Evolutionary conservation across 768 basidiomycete genomes (phyloP), one percentile per base, ranked within the genome.

Genomic region (Leccinellum rugosiceps): DNA sequence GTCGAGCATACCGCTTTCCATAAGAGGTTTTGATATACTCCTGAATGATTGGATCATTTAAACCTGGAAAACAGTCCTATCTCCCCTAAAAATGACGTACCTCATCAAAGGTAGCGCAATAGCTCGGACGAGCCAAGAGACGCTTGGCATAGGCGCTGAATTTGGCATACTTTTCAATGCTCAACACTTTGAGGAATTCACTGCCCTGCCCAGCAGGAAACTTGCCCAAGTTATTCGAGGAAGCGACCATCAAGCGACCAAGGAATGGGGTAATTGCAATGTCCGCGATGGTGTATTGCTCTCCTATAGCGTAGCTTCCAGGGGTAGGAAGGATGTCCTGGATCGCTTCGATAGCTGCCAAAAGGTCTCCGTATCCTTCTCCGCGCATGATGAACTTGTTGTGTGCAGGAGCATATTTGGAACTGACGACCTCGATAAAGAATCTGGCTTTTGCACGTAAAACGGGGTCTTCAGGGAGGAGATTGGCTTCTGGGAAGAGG

Each of bases 261-360:
- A 87, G 62, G 77, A 87, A 85, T 1, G 88, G 84, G 4, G 79
- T 72, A 25, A 87, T 65, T 0, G 83, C 80, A 6, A 82, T 79
- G 61, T 88, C 88, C 13, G 86, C 87, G 52, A 82, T 80, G n/a
- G 79, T 83, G 52, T 58, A 69, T 17, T 69, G 60, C 5, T 61
- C 59, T 25, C 63, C 65, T 9, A 67, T 4, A n/a, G 65, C 83
- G 47, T 74, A 84, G 0, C 57, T 63, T 34, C 80, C 80, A 1
- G 53, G 21, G 6, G 48, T 38, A 0, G 83, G 80, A 31, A 89
- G 74, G 25, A 82, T 72, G 4, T 59, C 62, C 66, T 87, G 85
- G 31, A 88, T 62, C 14, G 72, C 69, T 51, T 83, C 79, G 44
- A 84, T 63, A 0, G 72, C 81, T 10, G 61, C 59, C 23, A 80